Percentiles rank a stretch among this genome's conserved stretches.
Evolutionary conservation across 441 rosid species (phyloP).

Genomic region (Erodium trifolium): DNA sequence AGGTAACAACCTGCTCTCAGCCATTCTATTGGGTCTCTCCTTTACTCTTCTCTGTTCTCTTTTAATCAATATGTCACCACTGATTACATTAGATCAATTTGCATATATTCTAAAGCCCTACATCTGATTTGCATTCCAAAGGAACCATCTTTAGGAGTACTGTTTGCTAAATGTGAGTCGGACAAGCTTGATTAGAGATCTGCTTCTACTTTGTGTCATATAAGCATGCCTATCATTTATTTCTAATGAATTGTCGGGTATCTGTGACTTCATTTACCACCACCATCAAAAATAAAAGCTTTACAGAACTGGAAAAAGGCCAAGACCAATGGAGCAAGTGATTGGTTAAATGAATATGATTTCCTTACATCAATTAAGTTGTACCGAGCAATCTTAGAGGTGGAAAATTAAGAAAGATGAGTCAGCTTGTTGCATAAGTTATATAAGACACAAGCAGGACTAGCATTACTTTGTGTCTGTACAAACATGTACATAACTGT

Average conservation of each 20-base stretch:
- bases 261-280: background rate
- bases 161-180: background rate
- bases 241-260: background rate
- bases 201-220: background rate
- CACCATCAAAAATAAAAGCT: background rate
- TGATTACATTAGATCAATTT: too few species aligned
- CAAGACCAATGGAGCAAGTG: background rate
- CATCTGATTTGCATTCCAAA: background rate
- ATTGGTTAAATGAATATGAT: background rate
- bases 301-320: background rate
- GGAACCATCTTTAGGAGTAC: background rate
- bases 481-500: background rate
- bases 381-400: background rate
- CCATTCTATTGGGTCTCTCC: too few species aligned
- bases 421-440: background rate
- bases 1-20: too few species aligned
- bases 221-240: background rate
- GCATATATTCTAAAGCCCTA: too few species aligned
- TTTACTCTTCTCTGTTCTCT: too few species aligned
- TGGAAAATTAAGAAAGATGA: background rate
- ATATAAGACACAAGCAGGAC: background rate
- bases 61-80: too few species aligned
- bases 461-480: background rate
- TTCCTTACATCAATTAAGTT: background rate
- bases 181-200: background rate